Evolutionary conservation across 2,329 filamentous ascomycete species (phyloP), one percentile per base, ranked within the genome.

Genomic region (Ceratocystis ficicola): DNA sequence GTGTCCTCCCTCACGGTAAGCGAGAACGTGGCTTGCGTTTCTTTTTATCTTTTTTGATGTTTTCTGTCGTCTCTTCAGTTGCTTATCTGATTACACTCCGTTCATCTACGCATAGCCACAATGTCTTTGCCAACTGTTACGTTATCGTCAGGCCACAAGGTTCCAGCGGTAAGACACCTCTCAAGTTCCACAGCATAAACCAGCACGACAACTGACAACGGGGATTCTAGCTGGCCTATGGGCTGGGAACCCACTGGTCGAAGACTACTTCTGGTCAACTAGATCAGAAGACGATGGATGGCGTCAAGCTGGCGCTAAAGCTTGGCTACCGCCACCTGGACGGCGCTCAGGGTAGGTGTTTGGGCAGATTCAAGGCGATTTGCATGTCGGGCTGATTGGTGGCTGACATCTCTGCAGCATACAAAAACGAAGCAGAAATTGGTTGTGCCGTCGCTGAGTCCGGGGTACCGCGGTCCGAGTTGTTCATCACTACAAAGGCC

Each of bases 401-500:
- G 25, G 10, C 28, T 22, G 17, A 30, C 41, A 32, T 59, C 50
- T 25, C 5, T 15, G 32, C 44, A 66, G 61, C 75, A 67, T 80
- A 80, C 70, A 73, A 73, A 30, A 80, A 79, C 52, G 77, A 79
- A 69, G 72, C 70, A 4, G 76, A 76, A 68, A 76, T 79, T 30
- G 77, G 76, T 4, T 71, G 73, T 41, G 78, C 75, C n/a, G 76
- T 79, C 65, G 73, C 73, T 66, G 73, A 74, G 64, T 74, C 73
- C 62, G 71, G 76, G 68, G 70, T 78, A 66, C 72, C 73, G 67
- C 75, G 76, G 17, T 74, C 71, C 17, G 74, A 78, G 2, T 73
- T 80, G 61, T 76, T 80, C 73, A 75, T 83, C 64, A 85, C 83
- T n/a, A 80, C 79, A 69, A 86, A 86, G 75, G 75, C 85, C 12